Conservation (phyloP, 1,284 basidiomycete species). For the Takashimella tepidaria region DNA sequence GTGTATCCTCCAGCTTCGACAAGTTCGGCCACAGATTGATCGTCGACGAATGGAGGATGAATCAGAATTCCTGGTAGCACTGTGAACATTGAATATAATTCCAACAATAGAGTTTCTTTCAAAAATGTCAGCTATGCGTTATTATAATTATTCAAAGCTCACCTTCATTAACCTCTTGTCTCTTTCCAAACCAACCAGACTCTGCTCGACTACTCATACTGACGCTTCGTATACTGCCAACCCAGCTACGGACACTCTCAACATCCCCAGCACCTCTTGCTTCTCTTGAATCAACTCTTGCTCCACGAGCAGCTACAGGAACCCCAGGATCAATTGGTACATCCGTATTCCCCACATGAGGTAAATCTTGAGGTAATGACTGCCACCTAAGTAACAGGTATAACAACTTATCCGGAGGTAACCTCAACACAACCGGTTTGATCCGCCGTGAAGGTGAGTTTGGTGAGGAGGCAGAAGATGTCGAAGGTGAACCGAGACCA, state of each 20-base stretch:
- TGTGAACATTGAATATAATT: conserved; percentile 44
- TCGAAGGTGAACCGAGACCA: conserved; percentile 33
- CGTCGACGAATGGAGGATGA: conserved; percentile 40
- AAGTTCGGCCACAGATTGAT: conserved; percentile 41
- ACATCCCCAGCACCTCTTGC: conserved; percentile 39
- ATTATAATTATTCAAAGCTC: conserved; percentile 6
- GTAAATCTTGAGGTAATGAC: conserved; percentile 28
- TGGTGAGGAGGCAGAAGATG: background rate
- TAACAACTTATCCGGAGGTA: conserved; percentile 45
- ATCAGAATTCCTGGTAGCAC: conserved; percentile 43
- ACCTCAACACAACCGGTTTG: conserved; percentile 40
- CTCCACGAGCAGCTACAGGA: conserved; percentile 28
- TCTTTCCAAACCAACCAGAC: conserved; percentile 32
- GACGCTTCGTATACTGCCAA: conserved; percentile 44
- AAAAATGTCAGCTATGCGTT: conserved; percentile 4
- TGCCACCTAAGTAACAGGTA: conserved; percentile 46
- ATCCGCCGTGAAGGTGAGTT: background rate
- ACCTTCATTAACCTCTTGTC: conserved; percentile 42
- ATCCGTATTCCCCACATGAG: conserved; percentile 44
- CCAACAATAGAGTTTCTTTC: conserved; percentile 38
- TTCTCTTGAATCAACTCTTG: conserved; percentile 12
- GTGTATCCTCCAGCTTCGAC: conserved; percentile 45
- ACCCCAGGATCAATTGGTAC: conserved; percentile 40
- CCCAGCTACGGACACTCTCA: conserved; percentile 44
- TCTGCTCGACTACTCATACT: conserved; percentile 25